phyloP scores from a whole-genome alignment of 2,329 filamentous ascomycete genomes.

The Penicillium vulpinum region DNA sequence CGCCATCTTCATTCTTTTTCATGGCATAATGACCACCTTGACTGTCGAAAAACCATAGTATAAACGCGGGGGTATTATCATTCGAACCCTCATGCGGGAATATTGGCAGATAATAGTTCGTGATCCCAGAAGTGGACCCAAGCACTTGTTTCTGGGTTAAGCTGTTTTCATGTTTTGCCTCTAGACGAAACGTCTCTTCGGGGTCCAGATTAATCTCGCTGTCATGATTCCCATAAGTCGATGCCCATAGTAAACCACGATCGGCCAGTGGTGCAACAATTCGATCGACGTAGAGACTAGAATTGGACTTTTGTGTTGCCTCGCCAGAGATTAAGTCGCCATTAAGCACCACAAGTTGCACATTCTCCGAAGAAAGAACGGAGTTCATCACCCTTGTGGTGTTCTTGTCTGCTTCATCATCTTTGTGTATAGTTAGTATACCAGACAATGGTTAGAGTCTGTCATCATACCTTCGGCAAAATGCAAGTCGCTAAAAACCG shows the following conservation, averaged over 20 bases:
- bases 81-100: constrained; percentile 47
- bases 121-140: constrained; percentile 44
- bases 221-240: constrained; percentile 73
- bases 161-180: constrained; percentile 39
- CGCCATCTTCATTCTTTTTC: constrained; percentile 29
- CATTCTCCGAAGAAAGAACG: constrained; percentile 58
- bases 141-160: constrained; percentile 49
- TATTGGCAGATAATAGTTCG: constrained; percentile 58
- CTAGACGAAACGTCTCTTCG: constrained; percentile 41
- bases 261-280: constrained; percentile 60
- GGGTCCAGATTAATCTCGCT: constrained; percentile 59
- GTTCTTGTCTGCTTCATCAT: constrained; percentile 53
- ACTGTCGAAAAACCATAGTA: constrained; percentile 74
- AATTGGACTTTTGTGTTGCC: constrained; percentile 55
- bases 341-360: constrained; percentile 66
- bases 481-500: constrained; percentile 69
- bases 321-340: constrained; percentile 72
- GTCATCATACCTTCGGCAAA: constrained; percentile 64
- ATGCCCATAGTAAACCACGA: constrained; percentile 61
- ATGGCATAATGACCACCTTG: constrained; percentile 58
- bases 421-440: constrained; percentile 6
- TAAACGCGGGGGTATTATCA: constrained; percentile 38
- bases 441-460: constrained; percentile 46
- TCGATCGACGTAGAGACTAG: constrained; percentile 59
- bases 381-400: constrained; percentile 58